Base-by-base conservation (phyloP, 345 rosid species). In the Hevea brasiliensis region DNA sequence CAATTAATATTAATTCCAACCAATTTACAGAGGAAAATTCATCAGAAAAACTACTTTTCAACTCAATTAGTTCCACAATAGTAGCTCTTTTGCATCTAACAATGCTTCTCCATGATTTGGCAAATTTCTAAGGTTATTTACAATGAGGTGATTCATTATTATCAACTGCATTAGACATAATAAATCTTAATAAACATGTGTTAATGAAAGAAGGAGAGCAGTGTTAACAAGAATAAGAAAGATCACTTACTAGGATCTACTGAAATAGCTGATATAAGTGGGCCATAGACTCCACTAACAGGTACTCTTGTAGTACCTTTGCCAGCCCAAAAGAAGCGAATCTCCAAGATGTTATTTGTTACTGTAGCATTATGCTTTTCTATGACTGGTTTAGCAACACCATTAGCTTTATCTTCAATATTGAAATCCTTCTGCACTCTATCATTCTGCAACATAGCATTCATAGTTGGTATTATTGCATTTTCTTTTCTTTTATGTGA, bases 301-400 rank as follows among this genome's bases (percentile, higher is more conserved):
- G 72, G 72, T n/a, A 68, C 53, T 47, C 72, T 68, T n/a, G 48
- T 68, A 14, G 61, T 68, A 29, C 72, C 72, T 54, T 53, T 68
- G 4, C 72, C 72, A 54, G 72, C 61, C 53, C 53, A 68, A 68
- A 32, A 37, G 5, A 68, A 40, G 3, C 35, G 45, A 17, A 68
- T 68, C 48, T 68, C 72, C 72, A 68, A 13, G 10, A 35, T 32
- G 55, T 68, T 53, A 54, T 68, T n/a, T 51, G 72, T 32, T 17
- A 68, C 72, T 27, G 44, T 21, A 23, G 51, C 72, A 37, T 54
- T 68, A 13, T 51, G 11, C 45, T 35, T 32, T 5, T 35, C 4
- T 14, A n/a, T 35, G 8, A 68, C 45, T 53, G 72, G 61, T 40
- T 53, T 68, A 12, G 42, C 41, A 51, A 21, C 35, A 40, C 72